Evolutionary conservation across 768 basidiomycete species (phyloP).

Genomic region (Serpula lacrymans): DNA sequence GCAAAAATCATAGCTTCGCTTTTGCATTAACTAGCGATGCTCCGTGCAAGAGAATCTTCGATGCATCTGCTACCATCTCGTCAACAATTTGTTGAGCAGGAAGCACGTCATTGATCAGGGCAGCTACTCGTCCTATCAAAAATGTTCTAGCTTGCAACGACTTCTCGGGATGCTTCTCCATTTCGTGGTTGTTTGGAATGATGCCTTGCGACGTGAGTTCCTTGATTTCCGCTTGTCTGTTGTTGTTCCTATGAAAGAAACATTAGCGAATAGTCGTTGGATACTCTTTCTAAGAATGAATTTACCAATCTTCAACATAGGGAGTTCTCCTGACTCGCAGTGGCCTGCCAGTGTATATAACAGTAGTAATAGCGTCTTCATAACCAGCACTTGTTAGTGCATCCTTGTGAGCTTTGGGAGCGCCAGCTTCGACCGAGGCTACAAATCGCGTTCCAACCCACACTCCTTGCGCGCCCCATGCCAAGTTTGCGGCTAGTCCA

Average conservation of each 20-base stretch:
- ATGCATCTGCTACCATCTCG: conserved; percentile 67
- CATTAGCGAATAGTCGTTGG: conserved; percentile 1
- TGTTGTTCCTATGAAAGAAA: conserved; percentile 55
- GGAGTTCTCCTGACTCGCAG: conserved; percentile 81
- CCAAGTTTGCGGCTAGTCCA: conserved; percentile 80
- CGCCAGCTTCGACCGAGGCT: conserved; percentile 74
- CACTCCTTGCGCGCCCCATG: conserved; percentile 87
- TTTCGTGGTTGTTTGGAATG: conserved; percentile 67
- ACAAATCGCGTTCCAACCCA: conserved; percentile 92
- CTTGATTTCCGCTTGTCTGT: conserved; percentile 77
- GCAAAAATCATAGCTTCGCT: conserved; percentile 46
- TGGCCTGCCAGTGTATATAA: conserved; percentile 89
- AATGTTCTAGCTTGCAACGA: conserved; percentile 62
- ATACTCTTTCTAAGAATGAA: too few species aligned
- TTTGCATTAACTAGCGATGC: conserved; percentile 37
- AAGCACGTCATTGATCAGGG: conserved; percentile 67
- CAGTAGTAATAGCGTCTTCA: conserved; percentile 79
- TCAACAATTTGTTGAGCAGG: conserved; percentile 85
- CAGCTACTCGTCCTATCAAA: conserved; percentile 84
- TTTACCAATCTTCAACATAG: conserved; percentile 81
- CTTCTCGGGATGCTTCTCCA: conserved; percentile 81
- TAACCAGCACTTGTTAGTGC: conserved; percentile 64
- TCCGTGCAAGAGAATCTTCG: conserved; percentile 40
- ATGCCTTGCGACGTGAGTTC: conserved; percentile 81
- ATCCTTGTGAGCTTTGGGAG: conserved; percentile 84